These are phyloP conservation scores for Sutorius australiensis DNA, from an alignment of 768 basidiomycete species.

Conservation along the genomic window DNA sequence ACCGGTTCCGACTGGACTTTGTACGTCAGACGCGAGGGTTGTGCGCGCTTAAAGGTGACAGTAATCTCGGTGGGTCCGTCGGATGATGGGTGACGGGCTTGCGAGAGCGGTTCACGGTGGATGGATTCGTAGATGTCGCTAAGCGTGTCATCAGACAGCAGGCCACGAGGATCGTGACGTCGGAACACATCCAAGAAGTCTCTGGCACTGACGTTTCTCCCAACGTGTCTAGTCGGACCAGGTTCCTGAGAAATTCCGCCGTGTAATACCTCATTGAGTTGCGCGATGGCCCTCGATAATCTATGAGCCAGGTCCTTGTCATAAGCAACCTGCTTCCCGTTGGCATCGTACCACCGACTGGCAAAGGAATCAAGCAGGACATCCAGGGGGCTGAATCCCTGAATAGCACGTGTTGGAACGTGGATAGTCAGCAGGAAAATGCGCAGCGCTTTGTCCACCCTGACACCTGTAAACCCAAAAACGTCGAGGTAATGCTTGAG, in stretches of 20 bases:
- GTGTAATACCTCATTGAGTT: slow-evolving; percentile 87
- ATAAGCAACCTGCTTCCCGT: slow-evolving; percentile 70
- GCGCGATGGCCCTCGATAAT: slow-evolving; percentile 76
- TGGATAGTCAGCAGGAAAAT: slow-evolving; percentile 83
- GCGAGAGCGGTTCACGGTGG: slow-evolving; percentile 63
- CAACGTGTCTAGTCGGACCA: slow-evolving; percentile 50
- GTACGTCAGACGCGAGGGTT: slow-evolving; percentile 81
- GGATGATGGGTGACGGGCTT: slow-evolving; percentile 53
- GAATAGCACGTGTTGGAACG: slow-evolving; percentile 44
- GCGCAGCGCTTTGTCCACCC: slow-evolving; percentile 86
- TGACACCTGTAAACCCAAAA: slow-evolving; percentile 79
- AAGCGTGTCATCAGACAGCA: slow-evolving; percentile 73
- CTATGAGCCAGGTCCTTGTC: slow-evolving; percentile 77
- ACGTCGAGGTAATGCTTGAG: slow-evolving; percentile 82
- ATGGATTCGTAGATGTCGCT: slow-evolving; percentile 78
- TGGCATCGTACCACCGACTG: slow-evolving; percentile 86
- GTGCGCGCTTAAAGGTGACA: slow-evolving; percentile 67
- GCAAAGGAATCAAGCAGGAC: slow-evolving; percentile 82
- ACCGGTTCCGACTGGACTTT: slow-evolving; percentile 86
- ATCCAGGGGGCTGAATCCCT: slow-evolving; percentile 36
- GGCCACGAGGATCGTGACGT: slow-evolving; percentile 63
- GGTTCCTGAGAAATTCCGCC: slow-evolving; percentile 62
- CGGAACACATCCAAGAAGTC: slow-evolving; percentile 86
- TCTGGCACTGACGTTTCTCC: slow-evolving; percentile 60
- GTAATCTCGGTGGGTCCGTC: slow-evolving; percentile 44